Base-by-base conservation (phyloP, 2,329 filamentous ascomycete species). In the Pseudocercospora ulei region DNA sequence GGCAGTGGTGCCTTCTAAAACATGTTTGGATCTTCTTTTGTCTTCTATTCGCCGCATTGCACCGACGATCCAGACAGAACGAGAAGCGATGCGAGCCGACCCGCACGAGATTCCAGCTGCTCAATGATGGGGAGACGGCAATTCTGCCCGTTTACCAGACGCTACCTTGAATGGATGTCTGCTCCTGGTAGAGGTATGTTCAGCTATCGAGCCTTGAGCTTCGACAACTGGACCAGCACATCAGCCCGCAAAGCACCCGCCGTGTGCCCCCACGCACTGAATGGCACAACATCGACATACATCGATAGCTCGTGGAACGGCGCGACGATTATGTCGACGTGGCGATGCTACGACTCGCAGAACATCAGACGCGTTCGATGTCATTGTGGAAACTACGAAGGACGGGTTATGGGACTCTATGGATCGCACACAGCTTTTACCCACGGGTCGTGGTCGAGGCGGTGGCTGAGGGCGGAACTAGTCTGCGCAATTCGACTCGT, bases 161-260 rank as follows among this genome's bases (percentile, higher is more conserved):
- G 4, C 18, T 33, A 11, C 30, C 30, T 12, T 20, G n/a, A n/a
- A n/a, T n/a, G n/a, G n/a, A 33, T 19, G 30, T 62, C 41, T 3
- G n/a, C 20, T 3, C 30, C 30, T 1, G 30, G 30, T 13, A 19
- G 30, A 3, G 30, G 35, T 38, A 49, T 55, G 44, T 51, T 57
- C 40, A 71, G 66, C 44, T 76, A 76, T 48, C 66, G 71, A 19
- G 65, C 64, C 3, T 71, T 67, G 51, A 69, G 67, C 47, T 65
- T 62, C 37, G 38, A 46, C 14, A 36, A 36, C 9, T 54, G 49
- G 49, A 38, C 44, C 1, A 54, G 62, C 33, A 75, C 70, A 62
- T 60, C 62, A 1, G 66, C 39, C 11, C 45, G 45, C 35, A 51
- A 50, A 0, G 52, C 57, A 1, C 69, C 70, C 0, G 52, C 51